These are phyloP conservation scores for Dalbergia oliveri DNA, from an alignment of 306 rosid species.

Conservation along the genomic window DNA sequence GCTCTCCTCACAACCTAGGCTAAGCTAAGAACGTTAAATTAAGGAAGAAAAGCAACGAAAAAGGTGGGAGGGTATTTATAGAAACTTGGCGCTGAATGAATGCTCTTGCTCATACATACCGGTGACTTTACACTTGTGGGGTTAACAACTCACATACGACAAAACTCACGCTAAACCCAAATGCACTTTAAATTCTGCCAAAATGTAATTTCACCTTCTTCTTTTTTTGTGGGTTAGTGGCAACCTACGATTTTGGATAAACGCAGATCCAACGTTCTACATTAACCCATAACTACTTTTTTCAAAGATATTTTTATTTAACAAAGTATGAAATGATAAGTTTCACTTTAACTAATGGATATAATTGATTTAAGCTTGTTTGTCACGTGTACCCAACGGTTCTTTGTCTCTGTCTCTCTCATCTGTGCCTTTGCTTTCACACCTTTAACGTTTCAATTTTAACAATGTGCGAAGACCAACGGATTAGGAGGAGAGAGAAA, in stretches of 20 bases:
- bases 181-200: constrained; percentile 41
- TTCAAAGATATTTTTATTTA: neutral
- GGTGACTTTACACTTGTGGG: constrained; percentile 50
- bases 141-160: constrained; percentile 52
- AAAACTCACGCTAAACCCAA: constrained; percentile 28
- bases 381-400: constrained; percentile 60
- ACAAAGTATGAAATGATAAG: neutral
- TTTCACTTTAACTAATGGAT: neutral
- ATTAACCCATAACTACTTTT: neutral
- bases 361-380: neutral
- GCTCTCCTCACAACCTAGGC: constrained; percentile 43
- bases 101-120: constrained; percentile 15
- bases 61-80: constrained; percentile 53
- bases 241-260: constrained; percentile 50
- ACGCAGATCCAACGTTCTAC: constrained; percentile 37
- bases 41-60: constrained; percentile 7
- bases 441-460: constrained; percentile 41
- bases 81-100: constrained; percentile 43
- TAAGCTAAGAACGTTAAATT: constrained; percentile 37
- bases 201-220: constrained; percentile 33
- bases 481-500: constrained; percentile 2
- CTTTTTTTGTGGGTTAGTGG: neutral
- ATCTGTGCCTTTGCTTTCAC: neutral
- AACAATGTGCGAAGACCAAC: neutral
- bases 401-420: constrained; percentile 28